Conservation (phyloP, 2,329 filamentous ascomycete genomes). For the Cercospora canescens region DNA sequence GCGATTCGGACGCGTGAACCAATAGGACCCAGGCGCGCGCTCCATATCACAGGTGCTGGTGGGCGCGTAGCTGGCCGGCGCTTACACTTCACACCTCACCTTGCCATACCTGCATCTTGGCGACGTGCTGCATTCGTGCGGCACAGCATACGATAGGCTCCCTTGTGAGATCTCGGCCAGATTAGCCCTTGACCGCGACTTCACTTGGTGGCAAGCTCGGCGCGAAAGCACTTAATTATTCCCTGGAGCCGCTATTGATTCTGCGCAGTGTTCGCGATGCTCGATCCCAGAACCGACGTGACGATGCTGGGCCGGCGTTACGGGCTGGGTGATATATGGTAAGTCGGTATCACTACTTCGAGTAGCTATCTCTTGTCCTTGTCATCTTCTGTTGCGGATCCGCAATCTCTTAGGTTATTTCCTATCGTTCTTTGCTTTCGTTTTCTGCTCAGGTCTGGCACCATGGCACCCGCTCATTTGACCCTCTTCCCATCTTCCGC, state of each 20-base stretch:
- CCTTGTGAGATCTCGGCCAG: constrained; percentile 1
- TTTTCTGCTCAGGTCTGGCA: constrained; percentile 17
- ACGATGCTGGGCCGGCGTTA: constrained; percentile 9
- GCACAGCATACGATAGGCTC: constrained; percentile 31
- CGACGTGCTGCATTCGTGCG: constrained; percentile 14
- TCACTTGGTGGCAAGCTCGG: constrained; percentile 1
- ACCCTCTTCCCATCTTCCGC: constrained; percentile 23
- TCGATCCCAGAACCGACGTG: constrained; percentile 4
- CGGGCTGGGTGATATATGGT: constrained; percentile 15
- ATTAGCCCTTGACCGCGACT: constrained; percentile 14
- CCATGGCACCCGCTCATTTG: constrained; percentile 25
- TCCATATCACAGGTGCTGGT: constrained; percentile 8
- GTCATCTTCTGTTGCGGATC: constrained; percentile 9
- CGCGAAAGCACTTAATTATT: constrained; percentile 6
- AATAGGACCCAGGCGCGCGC: neutral
- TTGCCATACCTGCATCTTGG: constrained; percentile 3
- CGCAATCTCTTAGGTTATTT: neutral
- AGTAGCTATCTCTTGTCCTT: neutral
- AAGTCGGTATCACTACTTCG: constrained; percentile 14
- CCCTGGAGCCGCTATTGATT: constrained; percentile 23
- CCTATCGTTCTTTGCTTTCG: neutral
- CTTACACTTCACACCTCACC: constrained; percentile 19
- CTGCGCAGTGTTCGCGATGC: constrained; percentile 7
- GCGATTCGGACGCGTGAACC: neutral
- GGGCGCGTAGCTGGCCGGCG: constrained; percentile 27